Percentiles rank a stretch among this genome's conserved stretches.
Evolutionary conservation across 441 rosid genomes (phyloP).

Genomic region (Eutrema salsugineum): DNA sequence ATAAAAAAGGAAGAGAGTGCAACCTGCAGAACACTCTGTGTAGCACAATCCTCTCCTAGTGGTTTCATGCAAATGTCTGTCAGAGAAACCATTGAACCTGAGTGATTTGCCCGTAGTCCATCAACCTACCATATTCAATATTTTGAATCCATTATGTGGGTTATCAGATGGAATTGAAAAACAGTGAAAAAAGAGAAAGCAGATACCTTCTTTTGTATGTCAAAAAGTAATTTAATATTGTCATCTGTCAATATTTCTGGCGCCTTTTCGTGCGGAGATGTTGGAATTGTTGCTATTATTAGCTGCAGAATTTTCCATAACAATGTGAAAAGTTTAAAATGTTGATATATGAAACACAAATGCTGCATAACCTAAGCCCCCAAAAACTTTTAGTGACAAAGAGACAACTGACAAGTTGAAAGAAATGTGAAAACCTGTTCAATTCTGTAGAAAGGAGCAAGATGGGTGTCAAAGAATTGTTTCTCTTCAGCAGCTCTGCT

Average conservation of each 20-base stretch:
- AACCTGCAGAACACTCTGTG: slow-evolving; percentile 96
- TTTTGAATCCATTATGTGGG: neutral
- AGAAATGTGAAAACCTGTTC: slow-evolving; percentile 65
- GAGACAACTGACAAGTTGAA: neutral
- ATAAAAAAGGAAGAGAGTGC: neutral
- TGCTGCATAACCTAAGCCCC: neutral
- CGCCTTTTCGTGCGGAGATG: slow-evolving; percentile 39
- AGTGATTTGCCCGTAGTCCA: slow-evolving; percentile 76
- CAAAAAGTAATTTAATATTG: slow-evolving; percentile 88
- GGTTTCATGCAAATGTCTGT: slow-evolving; percentile 97
- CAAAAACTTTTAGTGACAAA: slow-evolving; percentile 1
- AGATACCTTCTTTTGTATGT: slow-evolving; percentile 88
- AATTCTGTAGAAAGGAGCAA: slow-evolving; percentile 96
- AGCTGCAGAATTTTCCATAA: slow-evolving; percentile 48
- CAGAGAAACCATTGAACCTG: slow-evolving; percentile 80
- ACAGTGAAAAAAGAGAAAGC: neutral
- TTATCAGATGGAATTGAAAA: neutral
- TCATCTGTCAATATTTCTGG: slow-evolving; percentile 83
- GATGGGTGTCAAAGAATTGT: slow-evolving; percentile 79
- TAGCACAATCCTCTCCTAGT: slow-evolving; percentile 88
- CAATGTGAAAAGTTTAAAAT: neutral
- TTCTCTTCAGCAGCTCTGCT: slow-evolving; percentile 96
- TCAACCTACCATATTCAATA: slow-evolving; percentile 62
- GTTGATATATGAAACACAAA: neutral
- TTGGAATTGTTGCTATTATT: slow-evolving; percentile 79